Conservation (phyloP, 768 basidiomycete genomes). For the Filobasidium floriforme region DNA sequence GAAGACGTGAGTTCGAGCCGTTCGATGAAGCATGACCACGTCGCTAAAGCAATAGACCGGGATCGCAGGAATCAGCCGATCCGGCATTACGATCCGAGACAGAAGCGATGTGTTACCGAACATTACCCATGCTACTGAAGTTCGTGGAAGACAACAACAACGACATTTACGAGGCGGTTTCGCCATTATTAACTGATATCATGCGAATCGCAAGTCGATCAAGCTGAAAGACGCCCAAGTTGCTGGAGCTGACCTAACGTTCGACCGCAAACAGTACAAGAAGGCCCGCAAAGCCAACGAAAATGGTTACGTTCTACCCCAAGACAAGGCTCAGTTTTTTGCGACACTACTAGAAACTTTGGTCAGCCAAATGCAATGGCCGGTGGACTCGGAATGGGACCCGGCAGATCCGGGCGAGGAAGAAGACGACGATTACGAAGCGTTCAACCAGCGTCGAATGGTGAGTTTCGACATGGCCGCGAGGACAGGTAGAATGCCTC, state of each 20-base stretch:
- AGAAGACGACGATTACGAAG: conserved; percentile 72
- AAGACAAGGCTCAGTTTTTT: conserved; percentile 67
- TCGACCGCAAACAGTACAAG: conserved; percentile 61
- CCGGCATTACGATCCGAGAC: conserved; percentile 57
- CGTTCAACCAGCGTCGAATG: conserved; percentile 79
- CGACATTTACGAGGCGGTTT: conserved; percentile 77
- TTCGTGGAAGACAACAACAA: conserved; percentile 87
- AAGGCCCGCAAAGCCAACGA: conserved; percentile 49
- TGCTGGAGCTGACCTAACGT: neutral
- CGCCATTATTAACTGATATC: conserved; percentile 67
- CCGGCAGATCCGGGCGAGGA: conserved; percentile 35
- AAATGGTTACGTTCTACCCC: conserved; percentile 57
- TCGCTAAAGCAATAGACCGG: no score
- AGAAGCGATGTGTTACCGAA: conserved; percentile 55
- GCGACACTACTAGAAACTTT: conserved; percentile 67
- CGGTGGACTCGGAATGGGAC: conserved; percentile 56
- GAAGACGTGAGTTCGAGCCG: conserved; percentile 55
- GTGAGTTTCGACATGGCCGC: conserved; percentile 47
- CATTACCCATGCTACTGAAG: conserved; percentile 72
- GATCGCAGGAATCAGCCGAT: conserved; percentile 22
- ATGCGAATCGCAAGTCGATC: conserved; percentile 59
- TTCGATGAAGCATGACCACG: neutral
- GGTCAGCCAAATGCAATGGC: conserved; percentile 82
- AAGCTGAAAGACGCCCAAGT: neutral
- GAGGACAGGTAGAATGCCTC: neutral